A percentile compares a stretch with the other conserved stretches of the same genome.
Conservation (phyloP, 352 stramenopile genomes). For the Globisporangium viniferum region DNA sequence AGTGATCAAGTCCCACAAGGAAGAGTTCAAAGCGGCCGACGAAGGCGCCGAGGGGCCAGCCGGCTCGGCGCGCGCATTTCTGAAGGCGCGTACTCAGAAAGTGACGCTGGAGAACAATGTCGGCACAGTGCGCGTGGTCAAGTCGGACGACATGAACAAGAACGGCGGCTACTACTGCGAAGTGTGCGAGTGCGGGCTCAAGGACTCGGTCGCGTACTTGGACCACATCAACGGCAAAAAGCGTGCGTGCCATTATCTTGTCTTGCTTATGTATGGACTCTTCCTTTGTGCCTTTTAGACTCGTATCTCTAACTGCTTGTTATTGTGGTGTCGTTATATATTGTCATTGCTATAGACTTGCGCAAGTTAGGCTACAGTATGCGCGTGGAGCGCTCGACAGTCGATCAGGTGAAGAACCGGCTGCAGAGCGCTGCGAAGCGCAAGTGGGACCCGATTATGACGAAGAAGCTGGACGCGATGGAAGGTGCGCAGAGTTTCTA, state of each 20-base stretch:
- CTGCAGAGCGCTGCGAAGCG: conserved; percentile 79
- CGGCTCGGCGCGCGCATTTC: conserved; percentile 67
- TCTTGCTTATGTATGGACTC: background rate
- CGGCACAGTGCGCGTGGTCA: conserved; percentile 86
- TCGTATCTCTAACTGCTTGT: background rate
- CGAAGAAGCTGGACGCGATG: conserved; percentile 78
- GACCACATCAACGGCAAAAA: conserved; percentile 96
- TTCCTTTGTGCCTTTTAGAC: background rate
- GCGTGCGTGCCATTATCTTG: conserved; percentile 44
- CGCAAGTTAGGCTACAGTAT: conserved; percentile 90
- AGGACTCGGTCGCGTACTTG: conserved; percentile 92
- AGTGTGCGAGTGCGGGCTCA: conserved; percentile 89
- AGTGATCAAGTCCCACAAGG: conserved; percentile 60
- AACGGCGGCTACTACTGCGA: conserved; percentile 91
- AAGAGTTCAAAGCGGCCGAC: conserved; percentile 74
- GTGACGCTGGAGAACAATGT: conserved; percentile 84
- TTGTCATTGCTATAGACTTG: conserved; percentile 49
- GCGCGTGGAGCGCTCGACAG: conserved; percentile 86
- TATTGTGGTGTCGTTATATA: background rate
- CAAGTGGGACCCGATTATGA: conserved; percentile 80
- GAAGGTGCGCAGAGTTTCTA: conserved; percentile 31
- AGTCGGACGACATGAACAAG: conserved; percentile 74
- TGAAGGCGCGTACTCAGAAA: conserved; percentile 72
- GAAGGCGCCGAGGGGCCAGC: conserved; percentile 59
- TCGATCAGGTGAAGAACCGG: conserved; percentile 85